A percentile compares a stretch with the other conserved stretches of the same genome.
Evolutionary conservation across 2,329 filamentous ascomycete genomes (phyloP).

Genomic region (Rhinocladiella similis): DNA sequence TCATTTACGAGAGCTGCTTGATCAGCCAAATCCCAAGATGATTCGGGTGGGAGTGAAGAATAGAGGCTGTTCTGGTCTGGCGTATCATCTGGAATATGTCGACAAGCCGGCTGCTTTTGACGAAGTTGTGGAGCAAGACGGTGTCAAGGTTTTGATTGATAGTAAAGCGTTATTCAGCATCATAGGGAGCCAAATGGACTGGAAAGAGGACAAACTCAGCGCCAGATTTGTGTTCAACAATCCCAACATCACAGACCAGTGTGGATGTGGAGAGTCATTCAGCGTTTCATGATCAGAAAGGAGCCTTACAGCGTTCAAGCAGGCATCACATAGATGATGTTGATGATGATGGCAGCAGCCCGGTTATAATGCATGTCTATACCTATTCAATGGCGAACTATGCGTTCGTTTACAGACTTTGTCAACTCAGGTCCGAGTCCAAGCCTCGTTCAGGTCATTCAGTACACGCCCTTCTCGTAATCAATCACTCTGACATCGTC

Average conservation of each 20-base stretch:
- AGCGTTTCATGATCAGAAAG: constrained; percentile 59
- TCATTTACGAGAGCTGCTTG: constrained; percentile 73
- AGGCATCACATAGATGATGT: neutral
- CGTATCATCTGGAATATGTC: constrained; percentile 93
- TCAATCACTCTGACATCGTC: constrained; percentile 61
- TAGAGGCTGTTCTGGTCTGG: constrained; percentile 87
- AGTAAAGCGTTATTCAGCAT: constrained; percentile 98
- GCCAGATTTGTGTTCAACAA: constrained; percentile 93
- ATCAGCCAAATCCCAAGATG: constrained; percentile 85
- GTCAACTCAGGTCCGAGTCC: neutral
- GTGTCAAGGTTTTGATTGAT: constrained; percentile 92
- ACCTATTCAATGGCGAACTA: neutral
- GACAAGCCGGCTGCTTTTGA: constrained; percentile 87
- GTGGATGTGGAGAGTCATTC: constrained; percentile 94
- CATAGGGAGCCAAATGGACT: constrained; percentile 98
- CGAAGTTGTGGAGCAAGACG: constrained; percentile 91
- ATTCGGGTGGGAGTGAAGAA: constrained; percentile 95
- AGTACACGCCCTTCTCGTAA: constrained; percentile 57
- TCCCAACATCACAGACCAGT: constrained; percentile 97
- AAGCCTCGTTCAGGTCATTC: constrained; percentile 6
- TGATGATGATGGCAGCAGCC: neutral
- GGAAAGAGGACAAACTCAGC: constrained; percentile 93
- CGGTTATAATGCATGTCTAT: neutral
- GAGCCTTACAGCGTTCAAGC: constrained; percentile 1
- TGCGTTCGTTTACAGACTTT: neutral